Evolutionary conservation across 371 early-diverging fungal species (phyloP).

Genomic region (Mortierella sp.): DNA sequence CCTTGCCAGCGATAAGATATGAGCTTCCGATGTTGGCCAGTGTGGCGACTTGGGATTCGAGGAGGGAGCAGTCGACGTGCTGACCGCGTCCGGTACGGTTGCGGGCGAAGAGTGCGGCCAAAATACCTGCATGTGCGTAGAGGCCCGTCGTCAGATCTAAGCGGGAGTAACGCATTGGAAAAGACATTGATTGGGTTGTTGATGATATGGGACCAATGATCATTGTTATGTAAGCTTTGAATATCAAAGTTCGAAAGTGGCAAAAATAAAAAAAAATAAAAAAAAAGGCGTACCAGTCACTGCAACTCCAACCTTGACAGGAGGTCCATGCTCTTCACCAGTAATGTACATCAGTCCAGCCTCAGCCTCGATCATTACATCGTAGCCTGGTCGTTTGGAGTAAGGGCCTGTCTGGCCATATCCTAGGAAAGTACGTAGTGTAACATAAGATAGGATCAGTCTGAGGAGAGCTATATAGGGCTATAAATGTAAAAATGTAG

Average conservation of each 20-base stretch:
- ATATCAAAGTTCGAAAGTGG: too few species aligned
- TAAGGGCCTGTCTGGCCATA: conserved; percentile 94
- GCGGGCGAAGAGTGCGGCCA: conserved; percentile 87
- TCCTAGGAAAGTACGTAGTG: conserved; percentile 50
- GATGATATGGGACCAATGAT: neutral
- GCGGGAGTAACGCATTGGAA: too few species aligned
- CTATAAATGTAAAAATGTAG: too few species aligned
- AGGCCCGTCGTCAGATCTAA: conserved; percentile 85
- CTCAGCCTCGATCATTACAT: conserved; percentile 93
- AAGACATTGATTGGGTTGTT: neutral
- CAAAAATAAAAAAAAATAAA: neutral
- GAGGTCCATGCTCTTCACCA: conserved; percentile 83
- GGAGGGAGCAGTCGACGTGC: conserved; percentile 85
- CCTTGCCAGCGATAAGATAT: conserved; percentile 84
- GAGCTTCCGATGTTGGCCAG: conserved; percentile 91
- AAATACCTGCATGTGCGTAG: conserved; percentile 88
- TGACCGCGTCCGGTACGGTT: conserved; percentile 77
- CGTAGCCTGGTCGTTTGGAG: conserved; percentile 85
- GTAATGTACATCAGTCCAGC: conserved; percentile 97
- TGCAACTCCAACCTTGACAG: conserved; percentile 96
- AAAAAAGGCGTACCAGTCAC: conserved; percentile 76
- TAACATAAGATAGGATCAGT: neutral
- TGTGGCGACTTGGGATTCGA: conserved; percentile 89
- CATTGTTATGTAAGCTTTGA: neutral
- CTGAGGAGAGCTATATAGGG: neutral